Evolutionary conservation across 2,329 filamentous ascomycete species (phyloP), one percentile per base, ranked within the genome.

Genomic region (Colletotrichum lupini): DNA sequence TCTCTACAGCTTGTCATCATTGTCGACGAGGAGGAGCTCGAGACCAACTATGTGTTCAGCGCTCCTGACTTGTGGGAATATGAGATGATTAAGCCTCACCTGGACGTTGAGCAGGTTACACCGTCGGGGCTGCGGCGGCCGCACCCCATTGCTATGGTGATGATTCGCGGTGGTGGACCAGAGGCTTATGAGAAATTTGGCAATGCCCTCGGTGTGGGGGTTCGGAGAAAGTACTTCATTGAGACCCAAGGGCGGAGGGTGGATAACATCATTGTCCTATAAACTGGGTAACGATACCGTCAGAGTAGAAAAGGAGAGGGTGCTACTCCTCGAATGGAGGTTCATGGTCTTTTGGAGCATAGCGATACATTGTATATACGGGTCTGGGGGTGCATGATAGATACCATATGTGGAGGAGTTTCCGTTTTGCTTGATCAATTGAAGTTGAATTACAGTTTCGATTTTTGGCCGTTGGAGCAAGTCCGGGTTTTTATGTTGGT

Each of bases 1-100:
- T 87, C 91, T 1, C 85, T 98, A 22, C 94, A 97, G 81, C 88
- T 98, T 4, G 94, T 98, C 32, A 85, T 98, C 56, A 84, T 98
- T 0, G 90, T 98, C 5, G 83, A 85, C 73, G 82, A 84, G 9
- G 76, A 81, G 11, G 81, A 79, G 24, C 79, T 78, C 7, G 80
- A 81, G 26, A 78, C 78, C 64, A 74, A 81, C 28, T 73, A 70
- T 37, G 75, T 71, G 60, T 77, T 77, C 65, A 75, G 74, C 75
- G 74, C 72, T 24, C 53, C 67, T 42, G 62, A 64, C 71, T 75
- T 65, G 66, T 76, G 75, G 30, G 76, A 78, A 57, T 78, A 80
- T 22, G 80, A 79, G 8, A 75, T 83, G 67, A 82, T 87, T 75
- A 82, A 88, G 46, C 97, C 97, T 1, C 83, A 97, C 60, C 86